Evolutionary conservation across 2,329 filamentous ascomycete species (phyloP), one percentile per base, ranked within the genome.

Genomic region (Aspergillus sclerotialis): DNA sequence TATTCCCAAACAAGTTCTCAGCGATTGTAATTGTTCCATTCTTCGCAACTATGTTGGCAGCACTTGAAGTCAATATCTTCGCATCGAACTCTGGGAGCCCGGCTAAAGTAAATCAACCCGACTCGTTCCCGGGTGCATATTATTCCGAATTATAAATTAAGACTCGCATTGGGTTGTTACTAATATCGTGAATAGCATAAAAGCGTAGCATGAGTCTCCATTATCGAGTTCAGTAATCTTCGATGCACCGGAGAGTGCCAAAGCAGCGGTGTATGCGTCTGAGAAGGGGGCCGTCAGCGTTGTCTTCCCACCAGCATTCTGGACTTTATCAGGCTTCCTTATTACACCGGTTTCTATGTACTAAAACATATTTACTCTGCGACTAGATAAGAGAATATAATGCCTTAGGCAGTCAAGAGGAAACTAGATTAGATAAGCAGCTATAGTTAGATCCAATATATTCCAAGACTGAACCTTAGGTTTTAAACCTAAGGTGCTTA

Each of bases 271-370:
- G 30, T 67, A 69, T 1, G 70, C 71, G 4, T 71, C 71, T 36
- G 70, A 73, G 45, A 73, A 75, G 0, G 72, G 69, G 0, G 68
- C 61, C 0, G 69, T 69, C 59, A 72, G 72, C 27, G 51, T 60
- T 43, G 3, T 64, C 54, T 3, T 64, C 66, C 61, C 64, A 70
- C 57, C 63, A 70, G 48, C 65, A 68, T 45, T 71, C 71, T 41
- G 65, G 61, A 40, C 55, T 56, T 60, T 10, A 10, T 8, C 4
- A 9, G 23, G 8, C 23, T 8, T 24, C n/a, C 8, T 8, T 24
- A 24, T 24, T 2, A 4, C n/a, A 24, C 23, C 2, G 8, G 4
- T 2, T 24, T 24, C n/a, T n/a, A n/a, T n/a, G n/a, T n/a, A n/a
- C n/a, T n/a, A n/a, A n/a, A n/a, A n/a, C n/a, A n/a, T n/a, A n/a